Base-by-base conservation (phyloP, 192 early-diverging fungal species). In the Podila epicladia region DNA sequence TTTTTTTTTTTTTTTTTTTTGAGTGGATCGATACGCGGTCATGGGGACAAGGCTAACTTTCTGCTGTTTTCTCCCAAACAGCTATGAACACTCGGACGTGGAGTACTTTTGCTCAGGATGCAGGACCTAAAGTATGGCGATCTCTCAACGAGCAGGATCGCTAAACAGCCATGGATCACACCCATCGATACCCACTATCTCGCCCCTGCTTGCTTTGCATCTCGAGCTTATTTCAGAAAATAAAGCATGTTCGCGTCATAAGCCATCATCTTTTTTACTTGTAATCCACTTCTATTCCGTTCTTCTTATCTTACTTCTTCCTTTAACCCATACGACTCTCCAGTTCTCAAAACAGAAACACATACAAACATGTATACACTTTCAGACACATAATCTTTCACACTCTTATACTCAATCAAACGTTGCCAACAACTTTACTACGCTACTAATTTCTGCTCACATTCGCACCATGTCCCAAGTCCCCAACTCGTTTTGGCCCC, bases 11-110 rank as follows among this genome's bases (percentile, higher is more conserved):
- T n/a, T 55, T 20, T 5, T 24, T 26, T 17, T 11, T 45, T 59
- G 20, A 4, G n/a, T 11, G 0, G 13, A 22, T 32, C 60, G 13
- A 45, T 48, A 17, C 11, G 12, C 12, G 20, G 20, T 70, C 6
- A 41, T 13, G 48, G 38, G 9, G 22, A 55, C 24, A n/a, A 31
- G 7, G 12, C 24, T 38, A 17, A 29, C 60, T 1, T 31, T 33
- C 49, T 0, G 8, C 13, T 45, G 13, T 29, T 69, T 9, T 26
- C 26, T 7, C 0, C 9, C 12, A 33, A 29, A 62, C 67, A 79
- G 75, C 45, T 79, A 79, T 35, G 75, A 68, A 15, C 71, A 68
- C 48, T 62, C 69, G 1, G 75, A 79, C 2, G 70, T 79, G 8
- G 75, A 79, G n/a, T 68, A 64, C 35, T 64, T 67, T 58, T 79